Evolutionary conservation across 2,329 filamentous ascomycete species (phyloP).

Genomic region (Rhynchosporium graminicola): DNA sequence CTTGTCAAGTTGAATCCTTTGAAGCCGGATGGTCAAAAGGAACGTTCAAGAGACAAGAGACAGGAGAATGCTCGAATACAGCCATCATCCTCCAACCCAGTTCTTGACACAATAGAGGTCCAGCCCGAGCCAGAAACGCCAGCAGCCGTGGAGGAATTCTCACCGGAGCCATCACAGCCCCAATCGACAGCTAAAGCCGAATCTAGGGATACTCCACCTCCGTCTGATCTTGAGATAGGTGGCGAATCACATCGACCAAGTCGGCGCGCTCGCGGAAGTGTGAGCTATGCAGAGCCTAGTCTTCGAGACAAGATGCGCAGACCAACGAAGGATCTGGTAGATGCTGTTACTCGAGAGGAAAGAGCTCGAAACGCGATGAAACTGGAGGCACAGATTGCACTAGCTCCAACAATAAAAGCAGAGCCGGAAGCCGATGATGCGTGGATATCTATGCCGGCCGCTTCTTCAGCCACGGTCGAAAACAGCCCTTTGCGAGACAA

Average conservation of each 20-base stretch:
- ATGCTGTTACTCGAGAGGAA: constrained; percentile 69
- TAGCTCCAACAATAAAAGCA: constrained; percentile 32
- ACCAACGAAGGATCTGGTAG: constrained; percentile 73
- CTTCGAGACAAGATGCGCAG: constrained; percentile 81
- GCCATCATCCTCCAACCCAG: constrained; percentile 19
- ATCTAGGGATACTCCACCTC: constrained; percentile 59
- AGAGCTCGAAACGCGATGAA: constrained; percentile 44
- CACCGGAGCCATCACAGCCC: constrained; percentile 52
- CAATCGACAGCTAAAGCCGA: constrained; percentile 35
- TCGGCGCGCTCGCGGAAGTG: constrained; percentile 64
- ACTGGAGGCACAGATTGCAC: constrained; percentile 27
- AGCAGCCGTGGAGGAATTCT: constrained; percentile 46
- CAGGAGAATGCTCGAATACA: constrained; percentile 23
- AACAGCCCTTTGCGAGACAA: constrained; percentile 40
- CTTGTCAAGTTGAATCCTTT: constrained; percentile 44
- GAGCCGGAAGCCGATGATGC: constrained; percentile 37
- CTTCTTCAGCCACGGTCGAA: constrained; percentile 32
- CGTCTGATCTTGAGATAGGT: constrained; percentile 55
- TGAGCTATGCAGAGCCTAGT: constrained; percentile 83
- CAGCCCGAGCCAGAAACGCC: constrained; percentile 42
- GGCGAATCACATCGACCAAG: constrained; percentile 64
- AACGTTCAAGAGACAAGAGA: constrained; percentile 26
- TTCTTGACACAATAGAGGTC: constrained; percentile 38
- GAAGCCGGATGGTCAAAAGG: constrained; percentile 30
- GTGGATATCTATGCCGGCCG: constrained; percentile 38